Evolutionary conservation across 345 rosid genomes (phyloP), one percentile per base, ranked within the genome.

Genomic region (Gynandropsis gynandra): DNA sequence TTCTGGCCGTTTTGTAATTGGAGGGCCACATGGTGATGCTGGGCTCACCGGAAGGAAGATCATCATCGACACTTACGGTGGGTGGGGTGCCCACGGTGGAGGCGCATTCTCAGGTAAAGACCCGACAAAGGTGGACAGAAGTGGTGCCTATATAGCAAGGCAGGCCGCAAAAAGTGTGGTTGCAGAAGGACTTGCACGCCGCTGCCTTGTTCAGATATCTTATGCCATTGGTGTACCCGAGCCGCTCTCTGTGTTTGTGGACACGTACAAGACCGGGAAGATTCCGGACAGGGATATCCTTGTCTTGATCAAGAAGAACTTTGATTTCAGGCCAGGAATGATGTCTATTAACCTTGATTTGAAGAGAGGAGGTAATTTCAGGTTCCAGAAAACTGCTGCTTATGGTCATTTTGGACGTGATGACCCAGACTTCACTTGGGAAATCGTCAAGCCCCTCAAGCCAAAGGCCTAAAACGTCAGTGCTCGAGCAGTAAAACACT

Each of bases 11-110:
- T 83, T 83, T 50, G 92, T 83, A 43, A 83, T 83, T 7, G 92
- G 92, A 39, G 92, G 92, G 8, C 92, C 92, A 19, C 92, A 80
- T 16, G 92, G 92, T 52, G 92, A 80, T 63, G 92, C 92, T 34
- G 92, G 92, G 45, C 87, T 83, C 42, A 83, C 92, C 0, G 92
- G 92, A 42, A 68, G 92, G 61, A 83, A 83, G 72, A 83, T 83
- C 42, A 83, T 83, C 54, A 78, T 82, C 1, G 93, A 83, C 63
- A 83, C 82, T 37, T 84, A 83, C 3, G 83, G 88, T 36, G 88
- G 85, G 1, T 75, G 85, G 88, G 88, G 88, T 6, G 93, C 93
- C 33, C 93, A 76, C 2, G 81, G 85, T 33, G 88, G 85, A 1
- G 93, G 88, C 9, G 83, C 93, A 4, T 83, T 83, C 80, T 79